Conservation (phyloP, 2,329 filamentous ascomycete genomes). For the Fusarium devonianum region DNA sequence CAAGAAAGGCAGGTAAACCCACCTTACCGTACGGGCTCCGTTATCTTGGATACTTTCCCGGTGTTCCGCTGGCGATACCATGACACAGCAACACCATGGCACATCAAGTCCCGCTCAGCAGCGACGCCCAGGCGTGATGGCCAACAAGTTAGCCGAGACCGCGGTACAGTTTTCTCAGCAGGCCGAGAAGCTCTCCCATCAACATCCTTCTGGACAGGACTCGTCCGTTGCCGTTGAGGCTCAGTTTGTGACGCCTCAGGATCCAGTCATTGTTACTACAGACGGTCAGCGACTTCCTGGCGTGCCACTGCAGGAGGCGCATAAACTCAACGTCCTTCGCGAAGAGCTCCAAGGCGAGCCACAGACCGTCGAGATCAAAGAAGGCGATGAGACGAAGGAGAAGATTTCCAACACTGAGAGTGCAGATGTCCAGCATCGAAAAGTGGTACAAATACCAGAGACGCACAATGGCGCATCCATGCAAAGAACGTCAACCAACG, state of each 20-base stretch:
- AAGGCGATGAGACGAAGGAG: slow-evolving; percentile 39
- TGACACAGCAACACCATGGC: slow-evolving; percentile 24
- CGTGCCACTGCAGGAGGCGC: slow-evolving; percentile 73
- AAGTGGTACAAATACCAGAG: slow-evolving; percentile 38
- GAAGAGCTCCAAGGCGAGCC: slow-evolving; percentile 52
- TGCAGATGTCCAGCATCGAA: slow-evolving; percentile 36
- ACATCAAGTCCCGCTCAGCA: slow-evolving; percentile 13
- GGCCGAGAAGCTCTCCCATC: slow-evolving; percentile 62
- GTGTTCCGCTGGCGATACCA: slow-evolving; percentile 12
- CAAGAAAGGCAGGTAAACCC: too few relatives aligned
- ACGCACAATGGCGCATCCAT: slow-evolving; percentile 46
- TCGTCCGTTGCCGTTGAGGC: slow-evolving; percentile 65
- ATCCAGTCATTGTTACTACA: slow-evolving; percentile 73
- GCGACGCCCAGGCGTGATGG: slow-evolving; percentile 21
- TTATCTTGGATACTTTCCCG: not conserved
- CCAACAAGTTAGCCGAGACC: slow-evolving; percentile 45
- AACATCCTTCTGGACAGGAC: slow-evolving; percentile 42
- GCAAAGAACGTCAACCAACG: slow-evolving; percentile 56
- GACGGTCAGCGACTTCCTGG: slow-evolving; percentile 72
- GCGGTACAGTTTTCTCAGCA: slow-evolving; percentile 68
- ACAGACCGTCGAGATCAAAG: slow-evolving; percentile 38
- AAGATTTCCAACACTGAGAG: slow-evolving; percentile 44
- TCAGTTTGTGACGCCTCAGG: slow-evolving; percentile 71
- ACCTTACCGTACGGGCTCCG: not conserved
- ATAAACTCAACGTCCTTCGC: slow-evolving; percentile 71